Conservation (phyloP, 371 early-diverging fungal genomes). For the Syncephalastrum sp. region DNA sequence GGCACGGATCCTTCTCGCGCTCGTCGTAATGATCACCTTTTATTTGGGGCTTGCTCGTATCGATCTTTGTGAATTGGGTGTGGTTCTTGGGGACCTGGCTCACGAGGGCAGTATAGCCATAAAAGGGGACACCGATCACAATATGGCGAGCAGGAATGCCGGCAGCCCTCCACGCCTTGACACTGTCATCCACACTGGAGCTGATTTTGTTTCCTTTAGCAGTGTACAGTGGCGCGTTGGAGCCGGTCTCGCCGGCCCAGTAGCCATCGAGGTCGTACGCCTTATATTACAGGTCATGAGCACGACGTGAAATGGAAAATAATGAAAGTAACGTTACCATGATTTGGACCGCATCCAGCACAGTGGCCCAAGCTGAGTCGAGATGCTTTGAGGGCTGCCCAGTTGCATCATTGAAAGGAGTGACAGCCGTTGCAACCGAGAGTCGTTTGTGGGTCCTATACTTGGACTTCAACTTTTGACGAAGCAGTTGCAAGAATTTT, state of each 20-base stretch:
- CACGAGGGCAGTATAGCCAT: conserved; percentile 41
- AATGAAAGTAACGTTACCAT: conserved; percentile 17
- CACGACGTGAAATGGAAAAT: conserved; percentile 31
- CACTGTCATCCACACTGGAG: conserved; percentile 21
- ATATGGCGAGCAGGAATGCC: conserved; percentile 53
- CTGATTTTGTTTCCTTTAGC: conserved; percentile 6
- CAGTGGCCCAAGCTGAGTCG: conserved; percentile 7
- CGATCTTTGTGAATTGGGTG: not conserved
- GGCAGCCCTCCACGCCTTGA: conserved; percentile 50
- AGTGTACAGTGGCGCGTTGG: conserved; percentile 61
- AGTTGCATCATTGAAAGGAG: conserved; percentile 16
- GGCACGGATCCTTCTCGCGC: conserved; percentile 12
- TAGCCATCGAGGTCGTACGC: conserved; percentile 36
- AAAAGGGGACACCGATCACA: conserved; percentile 58
- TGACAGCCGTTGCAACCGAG: conserved; percentile 17
- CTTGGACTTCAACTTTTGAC: conserved; percentile 16
- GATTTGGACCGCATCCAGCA: conserved; percentile 17
- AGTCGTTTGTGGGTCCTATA: conserved; percentile 21
- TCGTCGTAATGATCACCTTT: conserved; percentile 23
- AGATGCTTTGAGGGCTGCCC: conserved; percentile 15
- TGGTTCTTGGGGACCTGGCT: not conserved
- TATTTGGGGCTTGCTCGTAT: conserved; percentile 13
- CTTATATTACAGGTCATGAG: conserved; percentile 13
- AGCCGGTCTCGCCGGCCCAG: conserved; percentile 30
- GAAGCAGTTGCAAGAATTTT: conserved; percentile 18